These are phyloP conservation scores for Candolleomyces aberdarensis DNA, from an alignment of 768 basidiomycete species.

Conservation along the genomic window DNA sequence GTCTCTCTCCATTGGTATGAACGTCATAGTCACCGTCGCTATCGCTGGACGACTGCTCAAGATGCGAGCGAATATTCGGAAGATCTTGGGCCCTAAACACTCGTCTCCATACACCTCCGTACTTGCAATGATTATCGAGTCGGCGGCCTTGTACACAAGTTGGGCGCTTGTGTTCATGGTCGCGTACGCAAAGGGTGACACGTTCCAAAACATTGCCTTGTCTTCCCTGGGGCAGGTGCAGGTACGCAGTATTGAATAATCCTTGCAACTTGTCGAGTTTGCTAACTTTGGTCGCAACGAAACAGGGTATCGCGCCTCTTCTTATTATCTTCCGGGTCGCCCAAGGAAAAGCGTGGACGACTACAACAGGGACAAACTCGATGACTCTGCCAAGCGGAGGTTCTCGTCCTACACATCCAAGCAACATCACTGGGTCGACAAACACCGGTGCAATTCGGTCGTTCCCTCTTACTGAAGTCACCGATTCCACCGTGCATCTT, in stretches of 20 bases:
- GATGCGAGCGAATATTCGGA: conserved; percentile 19
- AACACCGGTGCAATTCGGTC: too few species aligned
- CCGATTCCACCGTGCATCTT: too few species aligned
- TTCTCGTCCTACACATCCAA: too few species aligned
- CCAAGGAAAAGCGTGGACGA: conserved; percentile 16
- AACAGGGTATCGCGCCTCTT: conserved; percentile 15
- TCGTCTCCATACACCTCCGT: conserved; percentile 30
- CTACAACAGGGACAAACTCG: background rate
- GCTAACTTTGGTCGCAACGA: background rate
- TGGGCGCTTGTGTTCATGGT: conserved; percentile 31
- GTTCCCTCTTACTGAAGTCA: too few species aligned
- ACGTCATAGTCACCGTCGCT: conserved; percentile 32
- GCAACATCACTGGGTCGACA: too few species aligned
- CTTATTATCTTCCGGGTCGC: conserved; percentile 19
- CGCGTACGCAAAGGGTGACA: conserved; percentile 26
- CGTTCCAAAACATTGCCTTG: conserved; percentile 25
- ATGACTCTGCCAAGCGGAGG: background rate
- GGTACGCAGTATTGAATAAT: conserved; percentile 4
- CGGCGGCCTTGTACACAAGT: conserved; percentile 34
- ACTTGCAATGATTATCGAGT: conserved; percentile 34
- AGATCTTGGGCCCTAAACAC: conserved; percentile 19
- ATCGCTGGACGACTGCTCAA: conserved; percentile 32
- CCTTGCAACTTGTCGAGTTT: background rate
- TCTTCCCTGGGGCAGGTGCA: conserved; percentile 19
- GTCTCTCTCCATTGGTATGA: conserved; percentile 32